Base-by-base conservation (phyloP, 768 basidiomycete genomes). In the Tylopilus vinaceipallidus region DNA sequence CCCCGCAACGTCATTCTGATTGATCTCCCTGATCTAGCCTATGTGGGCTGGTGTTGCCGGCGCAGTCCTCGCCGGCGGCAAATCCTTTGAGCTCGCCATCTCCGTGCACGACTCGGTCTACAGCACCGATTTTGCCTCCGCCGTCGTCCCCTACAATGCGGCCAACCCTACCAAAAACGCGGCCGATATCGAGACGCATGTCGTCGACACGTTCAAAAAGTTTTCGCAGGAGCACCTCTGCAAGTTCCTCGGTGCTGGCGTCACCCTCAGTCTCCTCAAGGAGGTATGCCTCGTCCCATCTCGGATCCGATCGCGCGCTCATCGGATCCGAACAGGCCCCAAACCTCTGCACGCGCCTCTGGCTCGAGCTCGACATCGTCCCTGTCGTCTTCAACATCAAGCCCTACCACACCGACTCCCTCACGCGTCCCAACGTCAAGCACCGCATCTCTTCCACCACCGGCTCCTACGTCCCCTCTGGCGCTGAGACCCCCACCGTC, bases 11-110 rank as follows among this genome's bases (percentile, higher is more conserved):
- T 49, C 45, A 48, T 51, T 45, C 24, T 59, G 42, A 58, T 63
- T 35, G 39, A 10, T 26, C 19, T 19, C 50, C 10, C 46, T 58
- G 45, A 36, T 59, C 33, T 62, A 91, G 89, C 86, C 89, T 19
- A 90, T 92, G 89, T 92, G 89, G 88, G 87, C 84, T 53, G 90
- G 87, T 59, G 75, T 91, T 42, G 84, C 88, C 3, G 87, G 86
- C 34, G 71, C 71, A 20, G 64, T 81, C 41, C 64, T 83, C 62
- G 76, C 82, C 62, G 80, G 81, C 61, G 79, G 77, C 48, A 78
- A 76, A 43, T 70, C 77, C 48, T 82, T 78, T 50, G 87, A 91
- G 69, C 71, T 92, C 62, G 84, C 88, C 34, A 75, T 91, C 62
- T 87, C 88, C 49, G 75, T 91, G 41, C 89, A 91, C 62, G 90